These are phyloP conservation scores for Phaffia australis DNA, from an alignment of 768 basidiomycete species.

Conservation along the genomic window DNA sequence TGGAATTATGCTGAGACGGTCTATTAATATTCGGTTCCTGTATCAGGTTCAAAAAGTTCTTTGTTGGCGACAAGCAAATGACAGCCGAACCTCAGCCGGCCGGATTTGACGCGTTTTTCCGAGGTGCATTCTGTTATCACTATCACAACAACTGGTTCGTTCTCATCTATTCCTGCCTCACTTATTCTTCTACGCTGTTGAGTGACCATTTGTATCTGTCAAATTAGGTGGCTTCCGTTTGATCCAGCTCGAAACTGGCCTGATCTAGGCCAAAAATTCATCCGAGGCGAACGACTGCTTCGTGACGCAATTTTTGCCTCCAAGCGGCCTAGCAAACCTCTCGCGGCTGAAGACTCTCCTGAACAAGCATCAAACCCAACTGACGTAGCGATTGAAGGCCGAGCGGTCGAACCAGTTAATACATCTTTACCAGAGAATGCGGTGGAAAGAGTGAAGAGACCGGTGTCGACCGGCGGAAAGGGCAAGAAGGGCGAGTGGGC, in stretches of 20 bases:
- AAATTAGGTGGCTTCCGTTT: conserved; percentile 83
- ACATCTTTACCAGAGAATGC: conserved; percentile 33
- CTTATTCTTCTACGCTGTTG: neutral
- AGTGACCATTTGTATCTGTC: neutral
- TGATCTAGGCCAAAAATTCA: conserved; percentile 73
- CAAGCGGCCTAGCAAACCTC: conserved; percentile 6
- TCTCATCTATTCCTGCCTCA: neutral
- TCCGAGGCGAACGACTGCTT: conserved; percentile 58
- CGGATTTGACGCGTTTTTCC: conserved; percentile 90
- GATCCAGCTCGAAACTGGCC: conserved; percentile 91
- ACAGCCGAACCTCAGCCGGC: conserved; percentile 75
- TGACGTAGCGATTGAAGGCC: conserved; percentile 9
- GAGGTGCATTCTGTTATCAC: conserved; percentile 87
- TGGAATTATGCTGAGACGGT: too few relatives aligned
- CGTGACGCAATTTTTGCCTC: conserved; percentile 37
- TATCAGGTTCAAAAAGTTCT: conserved; percentile 59
- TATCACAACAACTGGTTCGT: conserved; percentile 85
- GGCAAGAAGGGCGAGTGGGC: conserved; percentile 24
- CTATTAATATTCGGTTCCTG: neutral
- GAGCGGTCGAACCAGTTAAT: conserved; percentile 3
- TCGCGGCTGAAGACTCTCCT: conserved; percentile 1
- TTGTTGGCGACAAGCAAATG: conserved; percentile 40
- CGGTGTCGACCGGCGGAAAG: conserved; percentile 25
- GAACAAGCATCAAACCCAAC: neutral
- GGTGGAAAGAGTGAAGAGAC: conserved; percentile 38